A percentile compares a stretch with the other conserved stretches of the same genome.
Conservation (phyloP, 2,329 filamentous ascomycete genomes). For the Fusarium sp. region DNA sequence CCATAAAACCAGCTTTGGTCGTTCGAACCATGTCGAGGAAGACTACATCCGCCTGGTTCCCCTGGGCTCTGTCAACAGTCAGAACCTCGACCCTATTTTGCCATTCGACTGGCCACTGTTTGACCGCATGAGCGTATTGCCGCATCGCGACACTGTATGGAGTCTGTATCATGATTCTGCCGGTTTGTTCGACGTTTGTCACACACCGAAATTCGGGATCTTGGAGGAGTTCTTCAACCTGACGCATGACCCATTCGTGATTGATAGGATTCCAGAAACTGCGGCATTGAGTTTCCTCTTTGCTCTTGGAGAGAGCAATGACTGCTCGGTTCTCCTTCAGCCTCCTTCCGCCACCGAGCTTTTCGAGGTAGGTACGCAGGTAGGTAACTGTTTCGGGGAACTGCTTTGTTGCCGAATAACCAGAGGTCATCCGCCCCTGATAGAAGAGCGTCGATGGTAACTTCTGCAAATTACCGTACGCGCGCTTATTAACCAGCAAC, state of each 20-base stretch:
- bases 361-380: conserved; percentile 50
- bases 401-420: conserved; percentile 30
- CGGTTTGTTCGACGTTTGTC: conserved; percentile 41
- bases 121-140: conserved; percentile 52
- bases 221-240: conserved; percentile 50
- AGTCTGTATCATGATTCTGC: conserved; percentile 59
- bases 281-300: conserved; percentile 46
- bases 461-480: conserved; percentile 55
- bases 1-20: conserved; percentile 55
- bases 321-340: conserved; percentile 55
- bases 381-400: conserved; percentile 49
- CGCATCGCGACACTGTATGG: conserved; percentile 57
- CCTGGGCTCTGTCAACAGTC: conserved; percentile 61
- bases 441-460: conserved; percentile 60
- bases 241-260: conserved; percentile 53
- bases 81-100: conserved; percentile 54
- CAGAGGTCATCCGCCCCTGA: conserved; percentile 54
- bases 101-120: conserved; percentile 45
- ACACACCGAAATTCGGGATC: conserved; percentile 52
- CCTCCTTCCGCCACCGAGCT: conserved; percentile 29
- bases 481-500: conserved; percentile 55
- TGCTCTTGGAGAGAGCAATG: conserved; percentile 47
- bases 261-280: conserved; percentile 59
- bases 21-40: conserved; percentile 62
- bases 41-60: conserved; percentile 62